Evolutionary conservation across 768 basidiomycete species (phyloP).

Genomic region (Artomyces pyxidatus): DNA sequence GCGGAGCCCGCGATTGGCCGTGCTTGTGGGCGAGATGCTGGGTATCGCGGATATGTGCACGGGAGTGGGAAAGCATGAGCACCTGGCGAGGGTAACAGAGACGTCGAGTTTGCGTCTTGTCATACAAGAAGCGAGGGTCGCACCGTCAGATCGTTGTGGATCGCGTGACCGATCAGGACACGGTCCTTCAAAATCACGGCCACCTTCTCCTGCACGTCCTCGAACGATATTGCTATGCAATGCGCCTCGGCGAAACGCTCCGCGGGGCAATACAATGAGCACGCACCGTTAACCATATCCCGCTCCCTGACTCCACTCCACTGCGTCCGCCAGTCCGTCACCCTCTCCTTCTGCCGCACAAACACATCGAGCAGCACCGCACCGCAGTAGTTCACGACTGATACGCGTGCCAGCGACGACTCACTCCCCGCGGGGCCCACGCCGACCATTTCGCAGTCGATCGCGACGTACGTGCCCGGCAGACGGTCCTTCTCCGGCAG

Average conservation of each 20-base stretch:
- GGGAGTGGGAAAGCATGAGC: constrained; percentile 65
- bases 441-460: constrained; percentile 99
- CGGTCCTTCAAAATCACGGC: constrained; percentile 69
- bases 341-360: constrained; percentile 77
- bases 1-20: constrained; percentile 51
- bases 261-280: neutral
- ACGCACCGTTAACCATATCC: constrained; percentile 64
- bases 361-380: constrained; percentile 74
- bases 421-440: constrained; percentile 79
- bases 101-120: constrained; percentile 1
- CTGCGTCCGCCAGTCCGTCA: constrained; percentile 89
- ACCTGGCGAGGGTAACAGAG: constrained; percentile 31
- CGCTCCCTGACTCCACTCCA: constrained; percentile 74
- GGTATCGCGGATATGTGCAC: constrained; percentile 57
- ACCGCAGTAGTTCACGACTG: constrained; percentile 85
- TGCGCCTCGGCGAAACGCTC: too few species aligned
- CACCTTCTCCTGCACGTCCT: constrained; percentile 70
- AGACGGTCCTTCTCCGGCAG: constrained; percentile 10
- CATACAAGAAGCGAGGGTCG: constrained; percentile 9
- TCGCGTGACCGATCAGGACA: constrained; percentile 84
- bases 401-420: constrained; percentile 82
- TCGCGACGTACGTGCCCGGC: constrained; percentile 66
- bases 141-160: constrained; percentile 87
- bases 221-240: constrained; percentile 61
- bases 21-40: constrained; percentile 54